These are phyloP conservation scores for Acidiella bohemica DNA, from an alignment of 495 filamentous ascomycete genomes.

Conservation along the genomic window DNA sequence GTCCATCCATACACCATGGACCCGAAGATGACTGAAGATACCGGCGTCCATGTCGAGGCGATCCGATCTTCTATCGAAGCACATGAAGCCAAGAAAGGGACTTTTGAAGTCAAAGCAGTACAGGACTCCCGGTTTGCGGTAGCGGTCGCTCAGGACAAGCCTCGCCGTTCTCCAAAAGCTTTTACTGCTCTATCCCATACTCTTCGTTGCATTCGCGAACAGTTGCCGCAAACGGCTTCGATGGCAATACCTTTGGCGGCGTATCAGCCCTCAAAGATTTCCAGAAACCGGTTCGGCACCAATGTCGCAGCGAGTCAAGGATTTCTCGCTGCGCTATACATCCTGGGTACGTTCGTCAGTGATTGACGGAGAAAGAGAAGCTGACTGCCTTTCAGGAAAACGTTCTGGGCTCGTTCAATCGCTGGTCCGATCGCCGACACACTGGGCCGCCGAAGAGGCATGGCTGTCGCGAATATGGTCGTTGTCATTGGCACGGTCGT, in stretches of 20 bases:
- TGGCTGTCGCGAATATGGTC: slow-evolving; percentile 29
- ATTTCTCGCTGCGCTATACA: not conserved
- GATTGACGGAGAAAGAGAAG: too few relatives aligned
- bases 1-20: too few relatives aligned
- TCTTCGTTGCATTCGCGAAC: slow-evolving; percentile 1
- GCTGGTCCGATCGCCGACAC: slow-evolving; percentile 1
- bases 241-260: slow-evolving; percentile 2
- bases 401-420: slow-evolving; percentile 2
- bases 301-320: not conserved
- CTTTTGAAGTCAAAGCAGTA: not conserved
- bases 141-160: not conserved
- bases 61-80: too few relatives aligned
- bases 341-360: not conserved
- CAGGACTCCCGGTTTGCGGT: slow-evolving; percentile 1
- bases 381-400: too few relatives aligned
- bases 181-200: slow-evolving; percentile 1
- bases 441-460: not conserved
- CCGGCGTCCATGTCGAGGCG: too few relatives aligned
- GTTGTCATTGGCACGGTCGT: slow-evolving; percentile 59
- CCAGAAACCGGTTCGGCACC: not conserved
- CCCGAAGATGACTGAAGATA: too few relatives aligned
- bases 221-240: slow-evolving; percentile 1
- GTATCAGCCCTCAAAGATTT: not conserved
- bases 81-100: not conserved
- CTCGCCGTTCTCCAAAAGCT: not conserved